Conservation (phyloP, 805 yeast genomes). For the Pichia californica region DNA sequence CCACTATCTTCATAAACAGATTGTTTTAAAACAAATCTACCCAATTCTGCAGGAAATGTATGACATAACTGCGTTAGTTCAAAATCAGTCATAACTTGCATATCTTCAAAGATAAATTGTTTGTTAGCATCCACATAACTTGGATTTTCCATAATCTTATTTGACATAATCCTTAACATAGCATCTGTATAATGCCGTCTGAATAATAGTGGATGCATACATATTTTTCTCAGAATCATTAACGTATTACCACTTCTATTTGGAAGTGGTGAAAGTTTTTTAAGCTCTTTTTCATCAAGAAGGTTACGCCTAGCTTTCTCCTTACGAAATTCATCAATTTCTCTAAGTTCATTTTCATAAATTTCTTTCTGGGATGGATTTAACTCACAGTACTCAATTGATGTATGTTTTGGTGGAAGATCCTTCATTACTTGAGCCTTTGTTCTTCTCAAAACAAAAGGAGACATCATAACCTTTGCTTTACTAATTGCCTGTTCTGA, state of each 20-base stretch:
- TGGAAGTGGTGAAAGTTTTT: constrained; percentile 24
- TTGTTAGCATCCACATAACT: constrained; percentile 70
- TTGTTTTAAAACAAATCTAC: constrained; percentile 45
- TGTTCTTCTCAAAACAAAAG: constrained; percentile 87
- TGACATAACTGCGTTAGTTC: constrained; percentile 74
- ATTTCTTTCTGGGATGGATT: constrained; percentile 46
- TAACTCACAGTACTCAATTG: constrained; percentile 60
- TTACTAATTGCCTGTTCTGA: constrained; percentile 87
- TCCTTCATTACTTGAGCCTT: constrained; percentile 89
- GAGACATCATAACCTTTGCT: constrained; percentile 98
- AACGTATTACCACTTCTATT: constrained; percentile 50
- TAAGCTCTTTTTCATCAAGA: constrained; percentile 29
- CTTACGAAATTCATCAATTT: constrained; percentile 33
- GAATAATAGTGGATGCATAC: constrained; percentile 86
- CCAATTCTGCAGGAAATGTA: constrained; percentile 62
- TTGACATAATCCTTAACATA: constrained; percentile 59
- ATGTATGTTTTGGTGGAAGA: constrained; percentile 70
- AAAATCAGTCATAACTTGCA: constrained; percentile 90
- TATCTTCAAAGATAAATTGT: constrained; percentile 80
- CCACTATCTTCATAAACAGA: constrained; percentile 61
- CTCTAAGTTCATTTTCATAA: constrained; percentile 53
- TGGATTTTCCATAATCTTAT: constrained; percentile 72
- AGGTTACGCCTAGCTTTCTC: constrained; percentile 40
- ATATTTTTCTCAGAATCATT: constrained; percentile 87
- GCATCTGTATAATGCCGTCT: constrained; percentile 56